Evolutionary conservation across 1,284 basidiomycete genomes (phyloP).

Genomic region (Pyrrhoderma noxium): DNA sequence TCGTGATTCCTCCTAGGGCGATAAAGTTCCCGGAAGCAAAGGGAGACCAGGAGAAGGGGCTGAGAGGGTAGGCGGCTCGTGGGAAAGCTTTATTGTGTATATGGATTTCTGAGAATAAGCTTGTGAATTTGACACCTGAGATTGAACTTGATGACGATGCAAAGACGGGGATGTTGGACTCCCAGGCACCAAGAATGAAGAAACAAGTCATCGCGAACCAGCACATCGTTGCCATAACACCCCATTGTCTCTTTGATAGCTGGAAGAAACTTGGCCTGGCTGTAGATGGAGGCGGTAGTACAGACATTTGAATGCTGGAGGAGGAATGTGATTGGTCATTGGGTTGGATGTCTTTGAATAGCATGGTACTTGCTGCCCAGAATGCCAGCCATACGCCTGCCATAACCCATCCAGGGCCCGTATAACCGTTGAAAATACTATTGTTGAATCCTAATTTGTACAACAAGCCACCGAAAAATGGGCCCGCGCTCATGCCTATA

Average conservation of each 20-base stretch:
- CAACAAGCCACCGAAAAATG: conserved; percentile 58
- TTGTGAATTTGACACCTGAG: no score
- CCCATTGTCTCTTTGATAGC: conserved; percentile 34
- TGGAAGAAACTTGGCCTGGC: conserved; percentile 21
- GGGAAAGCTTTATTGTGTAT: not conserved
- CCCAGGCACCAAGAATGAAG: conserved; percentile 67
- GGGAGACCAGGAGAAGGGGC: conserved; percentile 47
- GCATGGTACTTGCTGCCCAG: conserved; percentile 32
- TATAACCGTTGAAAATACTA: conserved; percentile 52
- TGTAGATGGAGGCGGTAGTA: conserved; percentile 5
- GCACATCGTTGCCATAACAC: conserved; percentile 58
- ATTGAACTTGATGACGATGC: conserved; percentile 28
- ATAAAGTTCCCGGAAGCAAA: conserved; percentile 65
- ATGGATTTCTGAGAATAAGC: not conserved
- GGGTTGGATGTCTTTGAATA: conserved; percentile 45
- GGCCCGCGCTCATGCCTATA: conserved; percentile 56
- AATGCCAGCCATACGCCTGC: conserved; percentile 46
- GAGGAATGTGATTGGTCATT: conserved; percentile 18
- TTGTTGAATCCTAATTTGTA: conserved; percentile 49
- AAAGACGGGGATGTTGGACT: conserved; percentile 64
- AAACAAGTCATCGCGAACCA: conserved; percentile 71
- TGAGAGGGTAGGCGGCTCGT: conserved; percentile 3
- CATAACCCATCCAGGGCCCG: conserved; percentile 63
- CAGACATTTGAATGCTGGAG: conserved; percentile 8
- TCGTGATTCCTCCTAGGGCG: conserved; percentile 53